These are phyloP conservation scores for Medicago arabica DNA, from an alignment of 306 rosid genomes.

Conservation along the genomic window DNA sequence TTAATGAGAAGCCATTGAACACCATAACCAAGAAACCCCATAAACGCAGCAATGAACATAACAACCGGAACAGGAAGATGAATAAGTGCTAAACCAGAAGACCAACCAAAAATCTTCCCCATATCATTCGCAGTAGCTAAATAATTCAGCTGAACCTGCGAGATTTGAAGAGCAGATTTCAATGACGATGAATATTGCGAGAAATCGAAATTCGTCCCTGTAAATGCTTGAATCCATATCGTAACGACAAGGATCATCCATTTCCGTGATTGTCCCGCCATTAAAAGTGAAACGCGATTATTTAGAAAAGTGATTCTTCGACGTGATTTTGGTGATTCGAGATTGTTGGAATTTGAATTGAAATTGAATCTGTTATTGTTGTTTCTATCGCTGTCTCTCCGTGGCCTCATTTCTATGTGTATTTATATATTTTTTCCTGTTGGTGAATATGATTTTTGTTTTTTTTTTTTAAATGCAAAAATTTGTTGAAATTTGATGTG, in stretches of 20 bases:
- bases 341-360: background rate
- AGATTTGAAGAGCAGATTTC: slow-evolving; percentile 68
- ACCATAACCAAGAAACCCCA: slow-evolving; percentile 82
- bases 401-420: slow-evolving; percentile 30
- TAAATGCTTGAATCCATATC: slow-evolving; percentile 92
- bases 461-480: background rate
- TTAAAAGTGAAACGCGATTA: background rate
- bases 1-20: slow-evolving; percentile 80
- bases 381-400: background rate
- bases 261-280: slow-evolving; percentile 84
- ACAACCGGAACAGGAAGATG: slow-evolving; percentile 68
- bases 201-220: slow-evolving; percentile 92
- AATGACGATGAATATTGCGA: slow-evolving; percentile 81
- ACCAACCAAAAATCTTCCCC: slow-evolving; percentile 92
- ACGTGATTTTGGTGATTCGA: background rate
- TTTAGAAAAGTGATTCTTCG: background rate
- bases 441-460: background rate
- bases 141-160: slow-evolving; percentile 82
- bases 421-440: background rate
- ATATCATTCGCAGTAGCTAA: slow-evolving; percentile 84
- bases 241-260: slow-evolving; percentile 90
- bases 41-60: slow-evolving; percentile 74
- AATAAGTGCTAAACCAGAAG: slow-evolving; percentile 77
- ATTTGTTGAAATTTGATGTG: background rate
- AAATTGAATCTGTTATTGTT: slow-evolving; percentile 16